phyloP scores from a whole-genome alignment of 768 basidiomycete species.

The Agrocybe praecox region DNA sequence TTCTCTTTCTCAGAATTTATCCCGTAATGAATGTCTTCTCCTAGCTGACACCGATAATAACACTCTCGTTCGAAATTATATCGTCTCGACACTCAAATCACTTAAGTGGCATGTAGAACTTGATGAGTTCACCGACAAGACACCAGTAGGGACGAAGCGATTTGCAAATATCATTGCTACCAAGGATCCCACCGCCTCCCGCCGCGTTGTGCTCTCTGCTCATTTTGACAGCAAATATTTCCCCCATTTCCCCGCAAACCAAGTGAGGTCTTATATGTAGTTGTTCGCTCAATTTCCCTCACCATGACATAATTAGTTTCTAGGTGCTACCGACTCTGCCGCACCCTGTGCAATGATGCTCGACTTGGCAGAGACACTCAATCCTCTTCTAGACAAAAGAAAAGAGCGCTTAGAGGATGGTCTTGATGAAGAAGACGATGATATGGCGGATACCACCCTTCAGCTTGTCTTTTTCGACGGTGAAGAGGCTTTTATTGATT shows the following conservation, averaged over 20 bases:
- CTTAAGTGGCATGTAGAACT: conserved; percentile 89
- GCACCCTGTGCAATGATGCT: conserved; percentile 94
- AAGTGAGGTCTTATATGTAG: conserved; percentile 47
- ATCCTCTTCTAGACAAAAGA: conserved; percentile 68
- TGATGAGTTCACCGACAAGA: conserved; percentile 76
- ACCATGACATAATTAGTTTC: conserved; percentile 59
- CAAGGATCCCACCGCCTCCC: conserved; percentile 82
- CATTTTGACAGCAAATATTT: conserved; percentile 96
- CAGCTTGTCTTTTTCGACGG: conserved; percentile 97
- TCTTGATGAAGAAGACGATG: conserved; percentile 71
- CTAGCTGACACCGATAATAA: conserved; percentile 75
- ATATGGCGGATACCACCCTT: conserved; percentile 80
- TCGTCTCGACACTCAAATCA: conserved; percentile 67
- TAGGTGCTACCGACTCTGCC: conserved; percentile 97
- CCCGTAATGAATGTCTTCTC: conserved; percentile 2
- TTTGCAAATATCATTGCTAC: conserved; percentile 96
- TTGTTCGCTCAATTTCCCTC: neutral
- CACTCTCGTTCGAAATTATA: conserved; percentile 81
- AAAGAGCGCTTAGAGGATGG: conserved; percentile 55
- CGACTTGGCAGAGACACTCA: conserved; percentile 85
- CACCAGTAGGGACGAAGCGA: conserved; percentile 77
- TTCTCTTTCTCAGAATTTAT: neutral
- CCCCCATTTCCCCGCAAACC: conserved; percentile 66
- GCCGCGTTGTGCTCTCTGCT: conserved; percentile 86
- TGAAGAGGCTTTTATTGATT: conserved; percentile 91